phyloP scores from a whole-genome alignment of 805 yeast genomes.

The Metschnikowia proteae region DNA sequence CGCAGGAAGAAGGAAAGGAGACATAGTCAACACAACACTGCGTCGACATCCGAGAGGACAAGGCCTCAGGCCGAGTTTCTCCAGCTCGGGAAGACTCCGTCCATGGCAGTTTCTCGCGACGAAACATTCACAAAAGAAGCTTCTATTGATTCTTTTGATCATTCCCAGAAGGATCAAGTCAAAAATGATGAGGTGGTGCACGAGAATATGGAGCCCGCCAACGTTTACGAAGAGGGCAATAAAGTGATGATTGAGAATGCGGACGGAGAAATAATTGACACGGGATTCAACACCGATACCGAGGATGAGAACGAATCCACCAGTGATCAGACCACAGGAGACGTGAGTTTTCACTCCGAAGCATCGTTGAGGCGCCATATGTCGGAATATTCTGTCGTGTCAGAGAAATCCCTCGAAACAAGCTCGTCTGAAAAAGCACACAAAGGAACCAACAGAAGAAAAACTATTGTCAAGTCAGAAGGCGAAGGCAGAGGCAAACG shows the following conservation, averaged over 20 bases:
- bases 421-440: background rate
- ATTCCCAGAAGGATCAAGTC: background rate
- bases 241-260: slow-evolving; percentile 74
- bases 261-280: slow-evolving; percentile 74
- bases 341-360: slow-evolving; percentile 36
- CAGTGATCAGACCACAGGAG: background rate
- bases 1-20: slow-evolving; percentile 34
- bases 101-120: slow-evolving; percentile 11
- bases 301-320: background rate
- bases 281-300: slow-evolving; percentile 29
- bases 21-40: slow-evolving; percentile 15
- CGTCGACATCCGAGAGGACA: slow-evolving; percentile 23
- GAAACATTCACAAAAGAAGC: slow-evolving; percentile 1
- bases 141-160: background rate
- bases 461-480: slow-evolving; percentile 28
- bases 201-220: slow-evolving; percentile 23
- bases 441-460: slow-evolving; percentile 10
- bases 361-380: slow-evolving; percentile 37
- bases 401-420: slow-evolving; percentile 11
- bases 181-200: background rate
- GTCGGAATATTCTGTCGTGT: slow-evolving; percentile 32
- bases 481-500: slow-evolving; percentile 30
- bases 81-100: slow-evolving; percentile 34
- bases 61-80: slow-evolving; percentile 40
- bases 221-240: slow-evolving; percentile 60